Base-by-base conservation (phyloP, 163 green algal genomes). In the Prototheca cutis region DNA sequence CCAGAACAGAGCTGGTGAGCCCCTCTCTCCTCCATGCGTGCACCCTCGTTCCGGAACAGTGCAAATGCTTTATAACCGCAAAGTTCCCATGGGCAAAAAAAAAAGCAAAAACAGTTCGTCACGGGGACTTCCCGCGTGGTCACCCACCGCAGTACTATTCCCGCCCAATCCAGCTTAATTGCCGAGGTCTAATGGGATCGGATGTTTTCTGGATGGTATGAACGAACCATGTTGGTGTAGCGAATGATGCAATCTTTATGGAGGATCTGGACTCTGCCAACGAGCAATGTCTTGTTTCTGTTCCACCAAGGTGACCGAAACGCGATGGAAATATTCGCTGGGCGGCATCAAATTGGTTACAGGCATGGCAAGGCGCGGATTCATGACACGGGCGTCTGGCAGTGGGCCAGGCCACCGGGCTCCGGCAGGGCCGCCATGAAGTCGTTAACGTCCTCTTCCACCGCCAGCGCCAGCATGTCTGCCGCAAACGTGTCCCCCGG, bases 401-500 rank as follows among this genome's bases (percentile, higher is more conserved):
- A n/a, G n/a, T n/a, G n/a, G n/a, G n/a, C n/a, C n/a, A n/a, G n/a
- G n/a, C n/a, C n/a, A n/a, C n/a, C n/a, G n/a, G n/a, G n/a, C n/a
- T n/a, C n/a, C n/a, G n/a, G n/a, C n/a, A n/a, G n/a, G n/a, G n/a
- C n/a, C n/a, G n/a, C 29, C 52, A 40, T 58, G 52, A 70, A 65
- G 0, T 27, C 53, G 0, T 49, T 19, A 34, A 57, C 67, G 33
- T 52, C 74, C 55, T 95, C 87, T 32, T 81, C 67, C 55, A 97
- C 58, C 17, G 84, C 87, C 32, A 78, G 40, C 0, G 73, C 68
- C 39, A 97, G 80, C 87, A 96, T 91, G 54, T 93, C 81, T 15
- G 70, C 55, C 0, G 83, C 76, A 63, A 97, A 95, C 1, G 67
- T 61, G 63, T 95, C 86, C 24, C 93, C 81, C 3, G 85, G 80